These are phyloP conservation scores for Gliomastix tumulicola DNA, from an alignment of 2,329 filamentous ascomycete species.

Conservation along the genomic window DNA sequence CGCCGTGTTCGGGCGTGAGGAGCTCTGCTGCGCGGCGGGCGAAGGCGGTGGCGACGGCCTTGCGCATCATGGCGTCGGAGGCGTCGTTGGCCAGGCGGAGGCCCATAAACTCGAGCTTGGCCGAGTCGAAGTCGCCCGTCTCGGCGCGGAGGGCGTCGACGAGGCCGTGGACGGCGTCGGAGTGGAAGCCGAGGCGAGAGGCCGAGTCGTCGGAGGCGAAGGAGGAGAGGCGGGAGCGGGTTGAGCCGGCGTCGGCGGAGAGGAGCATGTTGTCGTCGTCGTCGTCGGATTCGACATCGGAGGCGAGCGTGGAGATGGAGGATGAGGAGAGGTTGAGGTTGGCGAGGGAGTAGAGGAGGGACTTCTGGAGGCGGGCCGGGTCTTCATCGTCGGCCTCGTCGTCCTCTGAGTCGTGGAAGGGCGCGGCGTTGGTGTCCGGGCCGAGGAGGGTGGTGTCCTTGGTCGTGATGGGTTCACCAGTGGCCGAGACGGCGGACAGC, in stretches of 20 bases:
- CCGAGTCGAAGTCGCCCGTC: conserved; percentile 70
- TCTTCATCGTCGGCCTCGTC: conserved; percentile 44
- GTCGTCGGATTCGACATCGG: conserved; percentile 57
- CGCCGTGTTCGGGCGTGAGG: conserved; percentile 38
- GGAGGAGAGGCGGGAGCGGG: conserved; percentile 59
- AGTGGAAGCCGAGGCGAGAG: conserved; percentile 60
- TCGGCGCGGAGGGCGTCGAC: conserved; percentile 75
- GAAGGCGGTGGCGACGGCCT: conserved; percentile 79
- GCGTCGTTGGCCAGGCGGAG: conserved; percentile 89
- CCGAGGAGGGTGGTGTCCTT: conserved; percentile 41
- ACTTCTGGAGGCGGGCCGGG: conserved; percentile 44
- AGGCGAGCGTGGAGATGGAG: conserved; percentile 54
- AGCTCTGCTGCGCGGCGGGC: conserved; percentile 74
- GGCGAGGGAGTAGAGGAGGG: conserved; percentile 47
- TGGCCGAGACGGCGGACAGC: conserved; percentile 24
- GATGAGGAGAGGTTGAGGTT: conserved; percentile 45
- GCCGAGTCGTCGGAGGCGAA: conserved; percentile 68
- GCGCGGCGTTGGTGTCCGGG: conserved; percentile 39
- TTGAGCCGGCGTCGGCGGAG: conserved; percentile 29
- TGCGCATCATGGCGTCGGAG: conserved; percentile 80
- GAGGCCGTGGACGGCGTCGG: conserved; percentile 81
- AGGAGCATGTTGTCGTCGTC: conserved; percentile 60
- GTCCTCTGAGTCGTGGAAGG: conserved; percentile 37
- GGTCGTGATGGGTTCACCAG: conserved; percentile 24
- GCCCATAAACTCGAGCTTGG: conserved; percentile 85